These are phyloP conservation scores for Chlamydomonas incerta DNA, from an alignment of 139 green algal species.

Conservation along the genomic window DNA sequence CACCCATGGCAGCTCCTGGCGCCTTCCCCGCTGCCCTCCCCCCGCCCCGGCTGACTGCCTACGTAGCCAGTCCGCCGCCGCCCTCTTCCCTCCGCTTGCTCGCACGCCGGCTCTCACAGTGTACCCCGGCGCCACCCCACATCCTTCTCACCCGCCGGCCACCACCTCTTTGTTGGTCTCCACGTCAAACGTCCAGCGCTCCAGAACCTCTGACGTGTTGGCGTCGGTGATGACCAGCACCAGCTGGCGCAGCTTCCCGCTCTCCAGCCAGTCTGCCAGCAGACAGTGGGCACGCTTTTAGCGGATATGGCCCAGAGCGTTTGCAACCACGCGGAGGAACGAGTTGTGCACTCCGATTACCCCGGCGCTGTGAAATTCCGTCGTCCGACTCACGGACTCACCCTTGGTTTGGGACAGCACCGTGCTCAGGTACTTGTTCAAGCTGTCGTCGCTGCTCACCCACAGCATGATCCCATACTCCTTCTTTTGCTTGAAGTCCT, in stretches of 20 bases:
- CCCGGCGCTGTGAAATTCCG: too few relatives aligned
- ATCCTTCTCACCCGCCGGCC: constrained; percentile 67
- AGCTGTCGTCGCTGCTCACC: constrained; percentile 81
- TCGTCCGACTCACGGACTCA: constrained; percentile 19
- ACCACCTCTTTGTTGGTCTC: constrained; percentile 84
- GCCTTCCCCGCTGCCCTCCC: too few relatives aligned
- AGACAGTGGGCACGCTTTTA: too few relatives aligned
- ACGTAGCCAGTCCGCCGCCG: too few relatives aligned
- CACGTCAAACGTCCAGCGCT: constrained; percentile 98
- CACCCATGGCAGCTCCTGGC: too few relatives aligned
- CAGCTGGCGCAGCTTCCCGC: constrained; percentile 87
- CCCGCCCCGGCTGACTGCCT: too few relatives aligned
- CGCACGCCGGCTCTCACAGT: too few relatives aligned
- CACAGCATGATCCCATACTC: constrained; percentile 95
- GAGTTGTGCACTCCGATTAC: too few relatives aligned
- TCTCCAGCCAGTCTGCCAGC: constrained; percentile 88
- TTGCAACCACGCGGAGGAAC: too few relatives aligned
- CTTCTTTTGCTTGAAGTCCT: constrained; percentile 88
- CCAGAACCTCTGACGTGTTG: constrained; percentile 81
- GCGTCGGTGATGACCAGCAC: constrained; percentile 90
- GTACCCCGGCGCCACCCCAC: too few relatives aligned
- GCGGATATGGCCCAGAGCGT: too few relatives aligned
- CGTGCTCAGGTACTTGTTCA: constrained; percentile 85
- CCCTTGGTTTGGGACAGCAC: constrained; percentile 87
- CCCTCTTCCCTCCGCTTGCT: too few relatives aligned